Base-by-base conservation (phyloP, 192 early-diverging fungal species). In the Coemansia sp. region DNA sequence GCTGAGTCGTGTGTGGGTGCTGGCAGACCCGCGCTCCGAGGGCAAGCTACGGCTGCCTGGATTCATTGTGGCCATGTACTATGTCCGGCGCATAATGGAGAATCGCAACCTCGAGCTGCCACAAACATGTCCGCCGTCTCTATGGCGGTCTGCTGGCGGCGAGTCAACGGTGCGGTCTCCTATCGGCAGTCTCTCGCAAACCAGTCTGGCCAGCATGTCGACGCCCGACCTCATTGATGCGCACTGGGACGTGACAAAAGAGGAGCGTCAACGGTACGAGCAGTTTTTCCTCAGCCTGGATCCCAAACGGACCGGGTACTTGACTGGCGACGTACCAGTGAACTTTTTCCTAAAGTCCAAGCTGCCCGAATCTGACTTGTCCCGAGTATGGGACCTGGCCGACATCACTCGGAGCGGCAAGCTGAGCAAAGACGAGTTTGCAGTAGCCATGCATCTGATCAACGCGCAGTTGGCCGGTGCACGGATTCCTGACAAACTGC, bases 51-150 rank as follows among this genome's bases (percentile, higher is more conserved):
- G 88, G 57, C 79, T 92, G 55, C 78, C 86, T 8, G 93, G 95
- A 69, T 98, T 98, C 72, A 85, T 90, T 45, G 87, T 93, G 54
- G 93, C 93, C 39, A 96, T 98, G 94, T 86, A 87, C 66, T 89
- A 92, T 62, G 88, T 98, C 57, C 85, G 89, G 15, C 84, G 87
- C 58, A 75, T 90, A 17, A 93, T 93, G 86, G 86, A 90, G 56
- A 90, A 89, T 29, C 83, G 83, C 17, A 76, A 87, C 35, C 69
- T 79, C 43, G 77, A 81, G 24, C 79, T 96, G n/a, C 96, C 96
- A 12, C 50, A 80, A 5, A 59, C 73, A 5, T 74, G 94, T 17
- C 92, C 96, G 10, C 69, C 84, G 12, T 69, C 83, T n/a, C 66
- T 88, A 52, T 89, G 66, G 84, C 66, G 71, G 51, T 82, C 79